Evolutionary conservation across 2,329 filamentous ascomycete species (phyloP).

Genomic region (Beauveria varroae): DNA sequence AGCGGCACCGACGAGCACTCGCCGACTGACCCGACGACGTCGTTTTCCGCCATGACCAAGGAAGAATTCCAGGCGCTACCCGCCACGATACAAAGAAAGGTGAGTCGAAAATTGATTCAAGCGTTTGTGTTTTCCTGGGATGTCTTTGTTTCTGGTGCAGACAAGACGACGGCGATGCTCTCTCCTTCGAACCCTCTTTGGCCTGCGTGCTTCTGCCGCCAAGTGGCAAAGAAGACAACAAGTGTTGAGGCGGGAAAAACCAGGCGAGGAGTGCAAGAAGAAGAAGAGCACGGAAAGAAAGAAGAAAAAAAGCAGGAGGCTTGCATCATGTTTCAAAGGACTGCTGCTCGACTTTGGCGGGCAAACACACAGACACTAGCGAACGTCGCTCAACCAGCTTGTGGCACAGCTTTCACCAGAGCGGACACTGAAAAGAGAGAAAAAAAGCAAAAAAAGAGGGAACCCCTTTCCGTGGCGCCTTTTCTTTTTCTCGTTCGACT

Average conservation of each 20-base stretch:
- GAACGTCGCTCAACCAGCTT: background rate
- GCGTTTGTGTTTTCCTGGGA: background rate
- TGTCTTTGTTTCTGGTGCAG: background rate
- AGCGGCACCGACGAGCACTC: conserved; percentile 2
- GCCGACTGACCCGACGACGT: background rate
- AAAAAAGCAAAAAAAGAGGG: background rate
- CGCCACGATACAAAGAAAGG: conserved; percentile 17
- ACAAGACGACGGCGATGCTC: no score
- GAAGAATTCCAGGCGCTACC: conserved; percentile 15
- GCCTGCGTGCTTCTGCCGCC: background rate
- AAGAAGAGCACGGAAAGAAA: background rate
- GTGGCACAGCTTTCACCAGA: background rate
- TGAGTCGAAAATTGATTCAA: background rate
- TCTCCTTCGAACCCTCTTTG: no score
- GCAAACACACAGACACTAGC: conserved; percentile 10
- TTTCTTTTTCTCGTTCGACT: background rate
- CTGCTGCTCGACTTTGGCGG: background rate
- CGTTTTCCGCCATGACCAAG: conserved; percentile 10
- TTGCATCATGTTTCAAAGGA: background rate
- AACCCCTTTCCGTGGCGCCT: background rate
- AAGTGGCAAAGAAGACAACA: background rate
- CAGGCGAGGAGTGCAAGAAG: background rate
- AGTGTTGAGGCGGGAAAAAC: background rate
- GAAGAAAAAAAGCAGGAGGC: background rate
- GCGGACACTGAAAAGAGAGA: background rate